Evolutionary conservation across 371 early-diverging fungal species (phyloP), one percentile per base, ranked within the genome.

Genomic region (Rhizomucor miehei): DNA sequence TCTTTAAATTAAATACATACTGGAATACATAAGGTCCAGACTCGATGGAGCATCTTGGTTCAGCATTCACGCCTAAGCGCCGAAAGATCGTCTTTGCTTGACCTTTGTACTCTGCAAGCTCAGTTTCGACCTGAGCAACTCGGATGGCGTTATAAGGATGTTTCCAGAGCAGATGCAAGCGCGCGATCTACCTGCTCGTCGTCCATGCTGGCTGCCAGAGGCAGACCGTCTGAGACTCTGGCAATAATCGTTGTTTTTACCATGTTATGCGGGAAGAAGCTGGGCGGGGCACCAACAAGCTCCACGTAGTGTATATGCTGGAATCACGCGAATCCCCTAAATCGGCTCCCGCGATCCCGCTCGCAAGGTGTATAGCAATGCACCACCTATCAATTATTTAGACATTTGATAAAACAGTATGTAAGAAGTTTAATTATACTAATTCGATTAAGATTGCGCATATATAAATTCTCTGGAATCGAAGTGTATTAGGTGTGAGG

Each of bases 171-270:
- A 40, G 21, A 2, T 25, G 13, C 41, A 44, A n/a, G n/a, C n/a
- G 24, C 44, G 29, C 21, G 40, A 36, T 19, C 9, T 77, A 90
- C 94, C 89, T 95, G 93, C 46, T 95, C 95, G 69, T 98, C 97
- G 74, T 97, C 98, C 85, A 97, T 93, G 40, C 94, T 92, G 12
- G 96, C 97, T 35, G 98, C 97, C 57, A 98, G 79, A 2, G 94
- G 96, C 52, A 97, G 82, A 1, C 95, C 97, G 81, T 98, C 98
- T 10, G 87, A 82, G 25, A 97, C 85, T 59, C 98, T 87, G 38
- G 94, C 93, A 61, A 98, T 95, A 63, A 95, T 89, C 25, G 95
- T 94, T 10, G 95, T 89, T 60, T 89, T 87, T 45, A 98, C 94
- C 98, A 95, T 95, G n/a, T 29, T 29, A 29, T 29, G 29, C 29